Conservation (phyloP, 495 filamentous ascomycete species). For the Penicillium coprophilum region DNA sequence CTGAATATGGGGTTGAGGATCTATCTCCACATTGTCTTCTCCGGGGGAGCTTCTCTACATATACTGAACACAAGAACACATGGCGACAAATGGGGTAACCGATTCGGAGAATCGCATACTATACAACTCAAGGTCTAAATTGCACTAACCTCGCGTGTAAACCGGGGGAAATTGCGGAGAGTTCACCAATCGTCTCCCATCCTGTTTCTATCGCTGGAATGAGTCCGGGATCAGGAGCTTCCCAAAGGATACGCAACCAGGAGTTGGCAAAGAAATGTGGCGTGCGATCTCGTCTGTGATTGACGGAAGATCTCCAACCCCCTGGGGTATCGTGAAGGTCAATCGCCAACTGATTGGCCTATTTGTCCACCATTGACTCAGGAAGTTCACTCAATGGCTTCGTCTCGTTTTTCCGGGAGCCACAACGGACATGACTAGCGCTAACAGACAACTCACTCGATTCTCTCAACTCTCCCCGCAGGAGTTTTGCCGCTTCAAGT, state of each 20-base stretch:
- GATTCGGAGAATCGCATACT: not conserved
- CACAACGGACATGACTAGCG: not conserved
- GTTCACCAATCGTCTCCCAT: not conserved
- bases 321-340: not conserved
- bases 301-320: slow-evolving; percentile 34
- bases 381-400: not conserved
- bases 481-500: slow-evolving; percentile 31
- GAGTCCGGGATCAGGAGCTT: not conserved
- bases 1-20: slow-evolving; percentile 14
- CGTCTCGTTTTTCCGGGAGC: not conserved
- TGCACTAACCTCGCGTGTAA: not conserved
- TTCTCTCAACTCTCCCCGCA: slow-evolving; percentile 20
- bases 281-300: slow-evolving; percentile 23
- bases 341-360: slow-evolving; percentile 4
- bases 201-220: not conserved
- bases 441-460: not conserved
- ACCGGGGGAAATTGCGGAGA: not conserved
- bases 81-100: not conserved
- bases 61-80: not conserved
- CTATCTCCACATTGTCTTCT: slow-evolving; percentile 22
- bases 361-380: too few relatives aligned
- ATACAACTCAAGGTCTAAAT: not conserved
- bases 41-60: slow-evolving; percentile 2
- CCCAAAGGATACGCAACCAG: too few relatives aligned
- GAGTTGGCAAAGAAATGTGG: not conserved